phyloP scores from a whole-genome alignment of 1,284 basidiomycete species.

The Sporisorium graminicola region DNA sequence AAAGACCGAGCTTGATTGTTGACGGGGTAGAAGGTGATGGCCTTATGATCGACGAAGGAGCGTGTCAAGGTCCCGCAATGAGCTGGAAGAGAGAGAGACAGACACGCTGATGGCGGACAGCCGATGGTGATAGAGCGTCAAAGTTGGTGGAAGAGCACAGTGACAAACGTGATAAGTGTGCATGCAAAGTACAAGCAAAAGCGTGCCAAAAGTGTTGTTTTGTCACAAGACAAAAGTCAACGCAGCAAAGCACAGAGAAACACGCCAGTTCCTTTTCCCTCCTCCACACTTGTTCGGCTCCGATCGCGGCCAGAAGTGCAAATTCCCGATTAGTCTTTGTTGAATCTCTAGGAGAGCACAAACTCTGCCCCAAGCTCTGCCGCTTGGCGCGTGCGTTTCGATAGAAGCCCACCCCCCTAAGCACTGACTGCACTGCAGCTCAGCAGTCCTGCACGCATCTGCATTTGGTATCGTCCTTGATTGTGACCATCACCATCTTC shows the following conservation, averaged over 20 bases:
- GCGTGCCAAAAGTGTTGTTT: slow-evolving; percentile 1
- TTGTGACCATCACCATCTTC: background rate
- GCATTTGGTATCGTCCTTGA: background rate
- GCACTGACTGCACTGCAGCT: slow-evolving; percentile 9
- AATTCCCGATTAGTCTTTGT: background rate
- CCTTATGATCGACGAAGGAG: background rate
- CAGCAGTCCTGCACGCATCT: background rate
- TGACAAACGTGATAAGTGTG: background rate
- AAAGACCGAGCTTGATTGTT: background rate
- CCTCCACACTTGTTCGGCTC: slow-evolving; percentile 8
- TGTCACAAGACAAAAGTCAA: background rate
- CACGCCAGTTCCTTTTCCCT: slow-evolving; percentile 11
- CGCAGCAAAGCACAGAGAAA: slow-evolving; percentile 1
- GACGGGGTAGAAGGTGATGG: background rate
- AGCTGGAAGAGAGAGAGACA: background rate
- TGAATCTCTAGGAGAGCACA: slow-evolving; percentile 1
- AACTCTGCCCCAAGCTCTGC: background rate
- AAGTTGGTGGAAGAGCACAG: background rate
- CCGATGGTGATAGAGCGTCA: slow-evolving; percentile 1
- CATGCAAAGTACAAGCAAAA: background rate
- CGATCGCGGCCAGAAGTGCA: background rate
- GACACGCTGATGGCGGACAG: background rate
- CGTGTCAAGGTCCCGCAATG: background rate
- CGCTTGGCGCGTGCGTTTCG: slow-evolving; percentile 38
- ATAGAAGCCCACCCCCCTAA: background rate